Base-by-base conservation (phyloP, 1,284 basidiomycete species). In the Coniferiporia weirii region DNA sequence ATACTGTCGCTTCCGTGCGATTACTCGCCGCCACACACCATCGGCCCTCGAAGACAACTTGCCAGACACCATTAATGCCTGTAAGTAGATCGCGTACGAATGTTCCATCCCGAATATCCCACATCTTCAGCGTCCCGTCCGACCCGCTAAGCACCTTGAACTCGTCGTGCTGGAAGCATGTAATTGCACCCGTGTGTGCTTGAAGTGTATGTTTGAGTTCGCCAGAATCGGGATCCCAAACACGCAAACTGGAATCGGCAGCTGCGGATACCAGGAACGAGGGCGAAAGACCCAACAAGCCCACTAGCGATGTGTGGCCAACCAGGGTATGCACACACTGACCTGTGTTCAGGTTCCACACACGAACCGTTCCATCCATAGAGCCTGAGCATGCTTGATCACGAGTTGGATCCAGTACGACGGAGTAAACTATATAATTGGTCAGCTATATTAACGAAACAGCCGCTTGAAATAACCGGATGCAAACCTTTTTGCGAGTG, bases 151-250 rank as follows among this genome's bases (percentile, higher is more conserved):
- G 80, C 53, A 98, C 92, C 71, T 96, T 96, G 78, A 92, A 91
- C 70, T 97, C 95, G 69, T 97, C 95, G 67, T 97, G 95, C 73
- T 95, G 91, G 82, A 97, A 97, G 73, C 95, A 98, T 6, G 95
- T 97, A 67, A 98, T 97, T 10, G 95, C 94, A 20, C 93, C 94
- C 2, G 90, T 88, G 72, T 97, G 95, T 1, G 91, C 92, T 0
- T 88, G 85, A 45, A 97, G 81, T 0, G 87, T 86, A 67, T 94
- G 87, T 38, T 82, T 84, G 43, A 92, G 79, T 63, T 87, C 83
- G 57, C 92, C 91, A 0, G 82, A 85, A 46, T 87, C 84, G 1
- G 93, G 90, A 68, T 97, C 88, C 95, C 95, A 97, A 19, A 97
- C 84, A 3, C 94, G 87, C 13, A 98, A 76, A 0, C 93, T 95